Evolutionary conservation across 495 filamentous ascomycete genomes (phyloP), one percentile per base, ranked within the genome.

Genomic region (Talaromyces thailandensis): DNA sequence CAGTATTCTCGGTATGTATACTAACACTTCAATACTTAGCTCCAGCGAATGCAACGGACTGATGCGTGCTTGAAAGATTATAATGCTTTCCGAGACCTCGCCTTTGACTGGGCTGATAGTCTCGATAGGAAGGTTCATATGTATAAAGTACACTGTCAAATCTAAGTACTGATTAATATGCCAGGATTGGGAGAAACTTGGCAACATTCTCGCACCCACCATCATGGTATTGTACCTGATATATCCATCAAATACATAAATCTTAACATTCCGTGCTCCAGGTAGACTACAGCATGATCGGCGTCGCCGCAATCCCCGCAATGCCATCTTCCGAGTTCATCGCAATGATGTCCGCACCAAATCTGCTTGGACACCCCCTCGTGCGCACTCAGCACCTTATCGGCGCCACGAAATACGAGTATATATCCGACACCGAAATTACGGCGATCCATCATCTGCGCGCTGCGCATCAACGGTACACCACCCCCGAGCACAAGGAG

Each of bases 101-200:
- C 37, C 31, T 89, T 88, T 71, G 86, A 92, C 63, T 93, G 89
- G 89, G 88, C 86, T 1, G 89, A 92, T 66, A 89, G 86, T 79
- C 92, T 92, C 71, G 89, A 92, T 75, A 82, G 79, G 66, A 93
- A 86, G 65, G 71, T 71, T 64, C 43, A 48, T 18, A 40, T 24
- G n/a, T 37, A 32, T 8, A 32, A 32, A 9, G 32, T 9, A 23
- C 29, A 25, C 12, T 2, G 56, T 32, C 31, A 24, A 28, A 28
- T n/a, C 16, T 3, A 32, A 58, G 58, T 28, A 14, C 35, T 45
- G 12, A 31, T 63, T 23, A 55, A 35, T 23, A 16, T 31, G 4
- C 16, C 25, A 86, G 77, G 84, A 90, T 77, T 90, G 86, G 84
- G 72, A 79, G 9, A 80, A 86, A 53, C 79, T 91, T 50, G 68